Conservation (phyloP, 805 yeast species). For the Hyphopichia homilentoma region DNA sequence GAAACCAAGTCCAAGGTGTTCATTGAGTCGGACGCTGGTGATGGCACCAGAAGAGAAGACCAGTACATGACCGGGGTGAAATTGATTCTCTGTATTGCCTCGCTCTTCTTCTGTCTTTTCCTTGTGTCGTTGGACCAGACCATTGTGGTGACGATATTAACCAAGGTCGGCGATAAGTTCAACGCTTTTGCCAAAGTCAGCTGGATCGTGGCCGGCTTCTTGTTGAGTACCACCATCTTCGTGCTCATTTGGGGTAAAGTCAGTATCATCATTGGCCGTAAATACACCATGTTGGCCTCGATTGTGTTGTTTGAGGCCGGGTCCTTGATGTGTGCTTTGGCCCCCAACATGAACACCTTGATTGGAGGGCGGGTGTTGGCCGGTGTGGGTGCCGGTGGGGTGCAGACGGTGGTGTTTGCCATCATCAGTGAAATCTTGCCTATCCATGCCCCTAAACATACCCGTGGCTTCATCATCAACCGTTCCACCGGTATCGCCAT, state of each 20-base stretch:
- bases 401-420: slow-evolving; percentile 25
- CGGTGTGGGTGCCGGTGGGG: slow-evolving; percentile 37
- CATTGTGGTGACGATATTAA: slow-evolving; percentile 31
- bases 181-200: slow-evolving; percentile 30
- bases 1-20: slow-evolving; percentile 13
- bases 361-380: slow-evolving; percentile 40
- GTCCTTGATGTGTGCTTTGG: slow-evolving; percentile 36
- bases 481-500: slow-evolving; percentile 33
- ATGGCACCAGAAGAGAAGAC: slow-evolving; percentile 37
- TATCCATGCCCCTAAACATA: no score
- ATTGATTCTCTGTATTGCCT: slow-evolving; percentile 20
- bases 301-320: slow-evolving; percentile 28
- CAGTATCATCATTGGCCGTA: slow-evolving; percentile 36
- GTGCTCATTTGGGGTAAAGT: slow-evolving; percentile 36
- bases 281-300: slow-evolving; percentile 21
- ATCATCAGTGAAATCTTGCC: slow-evolving; percentile 29
- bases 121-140: slow-evolving; percentile 38
- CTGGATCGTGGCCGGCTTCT: slow-evolving; percentile 37
- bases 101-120: slow-evolving; percentile 29
- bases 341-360: slow-evolving; percentile 32
- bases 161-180: slow-evolving; percentile 34
- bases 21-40: slow-evolving; percentile 41
- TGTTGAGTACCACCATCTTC: slow-evolving; percentile 30
- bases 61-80: slow-evolving; percentile 29
- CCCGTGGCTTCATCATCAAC: no score